Evolutionary conservation across 2,329 filamentous ascomycete genomes (phyloP), one percentile per base, ranked within the genome.

Genomic region (Penicillium olsonii): DNA sequence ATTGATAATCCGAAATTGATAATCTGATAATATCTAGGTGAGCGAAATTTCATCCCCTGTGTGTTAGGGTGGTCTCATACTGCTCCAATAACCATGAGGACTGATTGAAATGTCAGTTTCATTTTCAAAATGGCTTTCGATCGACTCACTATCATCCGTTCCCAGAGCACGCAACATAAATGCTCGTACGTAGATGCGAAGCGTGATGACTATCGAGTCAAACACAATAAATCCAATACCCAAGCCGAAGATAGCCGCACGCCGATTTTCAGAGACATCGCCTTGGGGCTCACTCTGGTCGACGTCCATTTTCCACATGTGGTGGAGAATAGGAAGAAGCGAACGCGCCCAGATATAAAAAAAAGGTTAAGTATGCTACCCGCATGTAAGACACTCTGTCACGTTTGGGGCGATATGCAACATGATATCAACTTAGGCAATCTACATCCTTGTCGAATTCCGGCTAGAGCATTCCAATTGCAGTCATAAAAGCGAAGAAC

Each of bases 91-190:
- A 39, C 26, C 37, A 39, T 39, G 2, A 39, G 37, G 17, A 39
- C 37, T 39, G 9, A 20, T n/a, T n/a, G 9, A 26, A 38, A 14
- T 27, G 7, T 39, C 27, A 39, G 22, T 26, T 39, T 39, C 1
- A 22, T 8, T 4, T 22, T 39, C 37, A n/a, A 26, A 27, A 15
- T 27, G 22, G 26, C 22, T 20, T n/a, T n/a, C 20, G 22, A 27
- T 38, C 10, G 44, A 37, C 49, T 38, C 39, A 52, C 49, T 42
- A 31, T 52, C 49, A 43, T 52, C 49, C 14, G 27, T 29, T 33
- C 49, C 49, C 24, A 47, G 31, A 15, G 49, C 49, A n/a, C 34
- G 44, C 24, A 52, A 33, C 37, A 52, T 18, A 31, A 47, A 10
- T 7, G 34, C 29, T 9, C 49, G 33, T 24, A 40, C 49, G 18